These are phyloP conservation scores for Candida sanyaensis DNA, from an alignment of 1,139 yeast genomes.

Conservation along the genomic window DNA sequence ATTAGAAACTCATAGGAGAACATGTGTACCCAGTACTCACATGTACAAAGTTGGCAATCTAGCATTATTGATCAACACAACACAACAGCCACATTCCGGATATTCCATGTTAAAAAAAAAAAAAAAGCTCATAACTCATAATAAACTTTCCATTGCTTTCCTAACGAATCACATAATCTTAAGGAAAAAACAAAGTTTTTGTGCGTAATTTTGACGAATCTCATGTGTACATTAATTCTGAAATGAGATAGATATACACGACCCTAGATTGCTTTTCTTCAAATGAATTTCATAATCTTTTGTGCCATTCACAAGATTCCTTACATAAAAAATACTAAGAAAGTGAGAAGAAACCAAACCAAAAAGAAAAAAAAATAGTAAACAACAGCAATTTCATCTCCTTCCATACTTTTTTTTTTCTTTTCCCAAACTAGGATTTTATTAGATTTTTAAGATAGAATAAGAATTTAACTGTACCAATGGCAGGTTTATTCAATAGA, in stretches of 20 bases:
- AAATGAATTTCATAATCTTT: too few relatives aligned
- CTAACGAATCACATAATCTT: too few relatives aligned
- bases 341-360: neutral
- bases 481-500: slow-evolving; percentile 14
- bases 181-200: too few relatives aligned
- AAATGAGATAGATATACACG: too few relatives aligned
- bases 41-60: neutral
- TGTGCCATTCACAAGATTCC: too few relatives aligned
- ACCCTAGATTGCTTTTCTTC: too few relatives aligned
- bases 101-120: neutral
- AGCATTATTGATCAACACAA: neutral
- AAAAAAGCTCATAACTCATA: too few relatives aligned
- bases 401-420: neutral
- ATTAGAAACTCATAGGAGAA: too few relatives aligned
- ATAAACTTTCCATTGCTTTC: too few relatives aligned
- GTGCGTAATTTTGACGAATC: too few relatives aligned
- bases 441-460: neutral
- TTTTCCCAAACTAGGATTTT: neutral
- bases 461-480: neutral
- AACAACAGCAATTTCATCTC: neutral
- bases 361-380: neutral
- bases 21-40: neutral
- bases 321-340: too few relatives aligned
- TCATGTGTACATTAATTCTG: too few relatives aligned
- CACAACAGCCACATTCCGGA: neutral